These are phyloP conservation scores for Aeminium ludgeri DNA, from an alignment of 495 filamentous ascomycete genomes.

Conservation along the genomic window DNA sequence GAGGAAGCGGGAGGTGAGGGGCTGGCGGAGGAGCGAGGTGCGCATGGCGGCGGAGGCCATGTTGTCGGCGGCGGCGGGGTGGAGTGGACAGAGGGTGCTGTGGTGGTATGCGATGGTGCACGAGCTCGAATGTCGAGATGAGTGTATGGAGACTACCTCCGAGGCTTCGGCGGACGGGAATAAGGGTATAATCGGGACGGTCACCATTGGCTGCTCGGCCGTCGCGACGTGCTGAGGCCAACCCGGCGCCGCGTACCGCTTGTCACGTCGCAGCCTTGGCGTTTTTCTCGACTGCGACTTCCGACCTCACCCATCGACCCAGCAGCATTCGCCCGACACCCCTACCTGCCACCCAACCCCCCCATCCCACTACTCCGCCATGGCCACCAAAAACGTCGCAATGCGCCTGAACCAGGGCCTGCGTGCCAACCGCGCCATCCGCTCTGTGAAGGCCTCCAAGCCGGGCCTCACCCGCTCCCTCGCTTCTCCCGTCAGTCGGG, in stretches of 20 bases:
- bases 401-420: constrained; percentile 74
- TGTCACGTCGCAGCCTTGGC: too few species aligned
- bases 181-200: not conserved
- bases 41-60: constrained; percentile 20
- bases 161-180: too few species aligned
- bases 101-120: not conserved
- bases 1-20: constrained; percentile 16
- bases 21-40: constrained; percentile 22
- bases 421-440: constrained; percentile 62
- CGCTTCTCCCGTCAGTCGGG: constrained; percentile 60
- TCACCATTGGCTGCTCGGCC: too few species aligned
- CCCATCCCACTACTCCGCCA: constrained; percentile 27
- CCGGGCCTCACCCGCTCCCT: constrained; percentile 52
- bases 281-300: too few species aligned
- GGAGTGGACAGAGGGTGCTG: not conserved
- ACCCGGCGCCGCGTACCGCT: too few species aligned
- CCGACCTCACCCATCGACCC: not conserved
- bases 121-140: too few species aligned
- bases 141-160: too few species aligned
- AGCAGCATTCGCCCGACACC: constrained; percentile 10
- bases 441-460: constrained; percentile 37
- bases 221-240: too few species aligned
- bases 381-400: constrained; percentile 90
- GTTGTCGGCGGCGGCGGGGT: not conserved
- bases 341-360: constrained; percentile 14